Evolutionary conservation across 2,329 filamentous ascomycete species (phyloP).

Genomic region (Metarhizium sp.): DNA sequence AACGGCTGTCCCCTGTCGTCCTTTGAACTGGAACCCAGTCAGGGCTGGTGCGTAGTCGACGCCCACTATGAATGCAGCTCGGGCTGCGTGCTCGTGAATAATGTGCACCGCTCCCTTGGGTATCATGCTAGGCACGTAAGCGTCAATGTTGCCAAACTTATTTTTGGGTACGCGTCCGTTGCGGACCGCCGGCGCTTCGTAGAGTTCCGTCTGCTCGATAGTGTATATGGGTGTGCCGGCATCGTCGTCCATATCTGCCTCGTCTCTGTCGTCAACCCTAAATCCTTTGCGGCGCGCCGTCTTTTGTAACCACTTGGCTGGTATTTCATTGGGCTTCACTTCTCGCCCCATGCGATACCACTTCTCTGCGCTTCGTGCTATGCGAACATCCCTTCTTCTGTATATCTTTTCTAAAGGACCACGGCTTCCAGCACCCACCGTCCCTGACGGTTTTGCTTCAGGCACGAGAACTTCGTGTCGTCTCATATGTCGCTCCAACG

Average conservation of each 20-base stretch:
- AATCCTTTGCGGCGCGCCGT: constrained; percentile 23
- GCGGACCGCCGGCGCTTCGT: constrained; percentile 66
- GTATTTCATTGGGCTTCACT: constrained; percentile 69
- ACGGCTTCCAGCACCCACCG: constrained; percentile 59
- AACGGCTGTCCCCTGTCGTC: constrained; percentile 76
- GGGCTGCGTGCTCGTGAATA: constrained; percentile 45
- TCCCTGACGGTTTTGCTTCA: constrained; percentile 61
- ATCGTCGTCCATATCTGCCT: constrained; percentile 17
- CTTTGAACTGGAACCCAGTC: constrained; percentile 81
- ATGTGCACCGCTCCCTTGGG: constrained; percentile 74
- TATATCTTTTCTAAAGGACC: constrained; percentile 67
- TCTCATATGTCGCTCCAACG: constrained; percentile 74
- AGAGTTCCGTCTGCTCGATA: constrained; percentile 59
- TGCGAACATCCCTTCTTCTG: constrained; percentile 68
- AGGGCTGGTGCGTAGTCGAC: constrained; percentile 86
- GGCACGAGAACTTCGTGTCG: constrained; percentile 76
- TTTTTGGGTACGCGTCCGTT: constrained; percentile 78
- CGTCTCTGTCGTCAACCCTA: constrained; percentile 17
- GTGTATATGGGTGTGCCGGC: constrained; percentile 50
- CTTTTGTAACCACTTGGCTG: constrained; percentile 63
- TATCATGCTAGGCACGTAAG: constrained; percentile 88
- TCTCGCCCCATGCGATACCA: constrained; percentile 87
- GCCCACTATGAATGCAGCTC: constrained; percentile 65
- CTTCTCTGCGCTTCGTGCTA: constrained; percentile 69
- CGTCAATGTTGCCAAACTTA: constrained; percentile 85